Percentiles rank a stretch among this genome's conserved stretches.
These are phyloP conservation scores for Asterella californica DNA, from an alignment of 225 moss, liverwort and hornwort genomes.

Conservation along the genomic window DNA sequence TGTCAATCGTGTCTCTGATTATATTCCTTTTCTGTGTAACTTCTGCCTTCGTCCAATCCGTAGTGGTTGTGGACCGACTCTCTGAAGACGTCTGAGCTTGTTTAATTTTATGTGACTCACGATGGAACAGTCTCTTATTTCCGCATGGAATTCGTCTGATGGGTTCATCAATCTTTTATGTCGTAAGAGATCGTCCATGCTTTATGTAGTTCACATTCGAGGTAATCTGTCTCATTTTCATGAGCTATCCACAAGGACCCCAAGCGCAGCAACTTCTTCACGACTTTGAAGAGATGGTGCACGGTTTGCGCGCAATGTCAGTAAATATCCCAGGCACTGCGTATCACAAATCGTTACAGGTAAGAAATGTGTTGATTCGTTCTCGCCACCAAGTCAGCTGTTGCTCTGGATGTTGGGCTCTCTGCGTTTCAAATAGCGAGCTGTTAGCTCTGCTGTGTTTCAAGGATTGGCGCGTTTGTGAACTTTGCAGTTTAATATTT, in stretches of 20 bases:
- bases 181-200: neutral
- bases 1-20: neutral
- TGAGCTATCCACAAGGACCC: slow-evolving; percentile 24
- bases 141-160: neutral
- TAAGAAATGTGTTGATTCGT: neutral
- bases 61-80: neutral
- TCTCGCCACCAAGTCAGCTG: neutral
- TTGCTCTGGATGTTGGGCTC: neutral
- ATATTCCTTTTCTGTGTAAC: neutral
- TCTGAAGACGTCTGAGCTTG: neutral
- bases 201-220: slow-evolving; percentile 33
- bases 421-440: neutral
- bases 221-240: slow-evolving; percentile 22
- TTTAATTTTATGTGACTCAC: no score
- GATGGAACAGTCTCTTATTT: neutral
- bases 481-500: neutral
- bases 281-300: slow-evolving; percentile 23
- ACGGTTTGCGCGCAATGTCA: slow-evolving; percentile 27
- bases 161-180: neutral
- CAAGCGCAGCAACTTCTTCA: slow-evolving; percentile 6
- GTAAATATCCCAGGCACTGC: slow-evolving; percentile 31
- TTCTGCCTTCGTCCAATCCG: neutral
- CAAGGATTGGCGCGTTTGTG: neutral
- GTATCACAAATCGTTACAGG: slow-evolving; percentile 21
- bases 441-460: neutral